Base-by-base conservation (phyloP, 257 asterid genomes). In the Paulownia fortunei region DNA sequence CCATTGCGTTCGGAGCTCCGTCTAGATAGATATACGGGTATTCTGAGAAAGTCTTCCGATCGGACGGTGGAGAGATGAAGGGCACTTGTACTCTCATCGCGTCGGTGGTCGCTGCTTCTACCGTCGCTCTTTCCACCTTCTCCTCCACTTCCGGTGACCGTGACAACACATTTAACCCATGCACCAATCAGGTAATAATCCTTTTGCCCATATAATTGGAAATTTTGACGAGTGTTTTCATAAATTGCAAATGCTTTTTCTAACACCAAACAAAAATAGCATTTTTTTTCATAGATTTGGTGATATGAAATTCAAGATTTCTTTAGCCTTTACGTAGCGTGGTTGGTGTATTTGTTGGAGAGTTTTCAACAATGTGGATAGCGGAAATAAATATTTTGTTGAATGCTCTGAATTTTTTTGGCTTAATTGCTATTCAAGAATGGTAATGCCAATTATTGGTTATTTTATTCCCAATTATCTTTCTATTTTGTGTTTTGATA, bases 51-150 rank as follows among this genome's bases (percentile, higher is more conserved):
- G n/a, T 15, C 24, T 15, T 34, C 6, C 6, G 32, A 13, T 37
- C 27, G 15, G 60, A 46, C 65, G 55, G 15, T 44, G 36, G 30
- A 54, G 60, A 36, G 77, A 89, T 89, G 93, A 89, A 87, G 85
- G 89, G 75, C 60, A 7, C 90, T 59, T 69, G 78, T 62, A 74
- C 85, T 36, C 79, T 89, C 42, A 76, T 84, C 42, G 89, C 89
- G 3, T 79, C 90, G 39, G 63, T 76, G 56, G 74, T 83, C 37
- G 85, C 86, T 73, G 84, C 89, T 55, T 81, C 90, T 9, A 61
- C 87, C 41, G 73, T 68, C 49, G 88, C 87, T 61, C 47, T 86
- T 55, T 56, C 44, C 3, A 30, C 68, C 18, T 61, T 83, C 68
- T 73, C 85, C 21, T 23, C 80, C 69, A 41, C 80, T 16, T 46